Evolutionary conservation across 352 stramenopile species (phyloP).

Genomic region (Pythium sp.): DNA sequence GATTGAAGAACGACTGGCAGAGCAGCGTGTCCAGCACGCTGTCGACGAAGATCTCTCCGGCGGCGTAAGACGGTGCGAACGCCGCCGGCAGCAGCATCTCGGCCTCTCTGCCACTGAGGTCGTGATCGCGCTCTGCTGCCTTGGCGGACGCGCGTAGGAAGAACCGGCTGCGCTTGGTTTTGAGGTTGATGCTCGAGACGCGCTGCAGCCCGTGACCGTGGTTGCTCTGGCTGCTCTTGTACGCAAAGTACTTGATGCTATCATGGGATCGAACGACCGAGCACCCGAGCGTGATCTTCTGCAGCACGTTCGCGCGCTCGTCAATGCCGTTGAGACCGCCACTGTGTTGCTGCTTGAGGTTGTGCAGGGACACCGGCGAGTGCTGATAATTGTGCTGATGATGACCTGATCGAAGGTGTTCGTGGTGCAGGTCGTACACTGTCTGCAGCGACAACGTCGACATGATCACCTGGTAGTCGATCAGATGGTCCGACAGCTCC

Average conservation of each 20-base stretch:
- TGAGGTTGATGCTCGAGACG: slow-evolving; percentile 1
- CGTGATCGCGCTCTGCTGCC: background rate
- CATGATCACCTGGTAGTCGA: slow-evolving; percentile 71
- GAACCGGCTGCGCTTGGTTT: slow-evolving; percentile 1
- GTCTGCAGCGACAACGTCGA: slow-evolving; percentile 50
- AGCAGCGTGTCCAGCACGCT: slow-evolving; percentile 59
- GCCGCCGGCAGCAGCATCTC: slow-evolving; percentile 27
- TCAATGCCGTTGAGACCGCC: background rate
- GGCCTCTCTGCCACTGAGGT: slow-evolving; percentile 14
- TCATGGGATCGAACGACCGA: slow-evolving; percentile 52
- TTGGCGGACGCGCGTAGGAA: background rate
- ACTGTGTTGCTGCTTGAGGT: background rate
- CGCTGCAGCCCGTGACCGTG: slow-evolving; percentile 22
- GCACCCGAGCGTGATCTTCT: slow-evolving; percentile 24
- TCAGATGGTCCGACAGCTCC: slow-evolving; percentile 38
- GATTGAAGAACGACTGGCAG: slow-evolving; percentile 74
- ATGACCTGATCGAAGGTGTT: slow-evolving; percentile 24
- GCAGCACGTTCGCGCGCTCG: background rate
- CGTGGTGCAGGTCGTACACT: slow-evolving; percentile 31
- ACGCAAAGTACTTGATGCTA: slow-evolving; percentile 57
- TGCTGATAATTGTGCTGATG: background rate
- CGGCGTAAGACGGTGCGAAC: slow-evolving; percentile 49
- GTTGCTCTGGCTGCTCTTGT: slow-evolving; percentile 35
- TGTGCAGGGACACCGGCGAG: background rate
- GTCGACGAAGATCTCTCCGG: slow-evolving; percentile 60